phyloP scores from a whole-genome alignment of 495 filamentous ascomycete species.

The Talaromyces adpressus region DNA sequence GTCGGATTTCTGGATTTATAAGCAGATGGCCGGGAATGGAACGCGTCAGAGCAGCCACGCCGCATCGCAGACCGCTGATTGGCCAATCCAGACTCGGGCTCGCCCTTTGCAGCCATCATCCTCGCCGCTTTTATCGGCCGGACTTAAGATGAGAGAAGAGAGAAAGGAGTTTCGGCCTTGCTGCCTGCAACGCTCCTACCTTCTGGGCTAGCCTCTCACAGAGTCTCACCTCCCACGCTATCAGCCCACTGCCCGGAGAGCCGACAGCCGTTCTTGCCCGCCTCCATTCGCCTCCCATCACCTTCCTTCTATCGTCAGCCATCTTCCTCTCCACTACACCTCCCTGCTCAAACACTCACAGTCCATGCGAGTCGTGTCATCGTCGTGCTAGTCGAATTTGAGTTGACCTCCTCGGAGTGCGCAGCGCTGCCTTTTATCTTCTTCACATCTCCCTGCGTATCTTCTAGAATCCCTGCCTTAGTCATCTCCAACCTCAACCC shows the following conservation, averaged over 20 bases:
- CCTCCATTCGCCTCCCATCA: constrained; percentile 3
- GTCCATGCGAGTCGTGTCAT: not conserved
- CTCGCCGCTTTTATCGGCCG: not conserved
- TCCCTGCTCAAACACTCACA: not conserved
- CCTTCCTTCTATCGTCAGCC: not conserved
- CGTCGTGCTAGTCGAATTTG: not conserved
- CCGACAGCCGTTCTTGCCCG: not conserved
- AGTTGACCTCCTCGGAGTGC: not conserved
- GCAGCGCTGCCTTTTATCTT: not conserved
- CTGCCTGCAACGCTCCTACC: not conserved
- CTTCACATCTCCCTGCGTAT: not conserved
- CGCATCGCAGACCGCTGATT: not conserved
- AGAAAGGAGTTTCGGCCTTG: not conserved
- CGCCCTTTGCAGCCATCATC: not conserved
- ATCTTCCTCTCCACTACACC: not conserved
- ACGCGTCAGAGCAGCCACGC: not conserved
- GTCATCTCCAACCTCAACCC: not conserved
- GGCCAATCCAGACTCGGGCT: not conserved
- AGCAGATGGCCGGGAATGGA: not conserved
- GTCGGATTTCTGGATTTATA: constrained; percentile 1
- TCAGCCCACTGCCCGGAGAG: not conserved
- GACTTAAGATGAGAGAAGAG: not conserved
- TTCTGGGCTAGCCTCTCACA: not conserved
- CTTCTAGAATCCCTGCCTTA: constrained; percentile 5
- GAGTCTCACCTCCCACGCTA: not conserved